A percentile compares a stretch with the other conserved stretches of the same genome.
Evolutionary conservation across 306 rosid species (phyloP).

Genomic region (Prosopis cineraria): DNA sequence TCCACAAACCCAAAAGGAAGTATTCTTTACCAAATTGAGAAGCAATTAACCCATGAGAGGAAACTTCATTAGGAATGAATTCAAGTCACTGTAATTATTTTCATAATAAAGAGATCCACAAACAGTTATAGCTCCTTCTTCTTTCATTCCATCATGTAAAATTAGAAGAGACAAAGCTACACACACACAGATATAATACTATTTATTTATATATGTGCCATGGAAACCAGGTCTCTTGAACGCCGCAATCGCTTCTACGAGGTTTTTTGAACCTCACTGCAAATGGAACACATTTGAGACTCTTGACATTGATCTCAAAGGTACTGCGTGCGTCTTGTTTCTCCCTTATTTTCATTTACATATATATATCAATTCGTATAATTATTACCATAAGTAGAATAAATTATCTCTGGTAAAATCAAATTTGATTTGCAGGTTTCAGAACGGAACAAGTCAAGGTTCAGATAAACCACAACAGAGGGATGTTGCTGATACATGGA

Average conservation of each 20-base stretch:
- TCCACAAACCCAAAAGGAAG: not conserved
- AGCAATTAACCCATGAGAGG: not conserved
- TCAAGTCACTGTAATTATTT: not conserved
- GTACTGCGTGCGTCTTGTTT: not conserved
- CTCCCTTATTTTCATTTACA: not conserved
- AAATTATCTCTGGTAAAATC: too few species aligned
- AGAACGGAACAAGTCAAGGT: not conserved
- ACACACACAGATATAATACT: not conserved
- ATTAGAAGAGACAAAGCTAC: not conserved
- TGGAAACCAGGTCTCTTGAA: not conserved
- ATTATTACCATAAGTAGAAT: too few species aligned
- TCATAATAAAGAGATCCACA: not conserved
- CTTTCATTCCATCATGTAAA: not conserved
- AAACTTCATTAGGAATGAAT: not conserved
- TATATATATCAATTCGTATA: too few species aligned
- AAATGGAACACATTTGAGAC: not conserved
- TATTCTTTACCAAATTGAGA: not conserved
- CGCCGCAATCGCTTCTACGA: not conserved
- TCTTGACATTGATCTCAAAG: not conserved
- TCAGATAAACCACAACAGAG: not conserved
- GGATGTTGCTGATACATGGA: not conserved
- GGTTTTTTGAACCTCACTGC: not conserved
- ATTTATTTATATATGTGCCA: not conserved
- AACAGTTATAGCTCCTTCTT: not conserved
- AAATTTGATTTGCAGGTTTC: not conserved